These are phyloP conservation scores for Ascomycota sp. DNA, from an alignment of 2,329 filamentous ascomycete species.

Conservation along the genomic window DNA sequence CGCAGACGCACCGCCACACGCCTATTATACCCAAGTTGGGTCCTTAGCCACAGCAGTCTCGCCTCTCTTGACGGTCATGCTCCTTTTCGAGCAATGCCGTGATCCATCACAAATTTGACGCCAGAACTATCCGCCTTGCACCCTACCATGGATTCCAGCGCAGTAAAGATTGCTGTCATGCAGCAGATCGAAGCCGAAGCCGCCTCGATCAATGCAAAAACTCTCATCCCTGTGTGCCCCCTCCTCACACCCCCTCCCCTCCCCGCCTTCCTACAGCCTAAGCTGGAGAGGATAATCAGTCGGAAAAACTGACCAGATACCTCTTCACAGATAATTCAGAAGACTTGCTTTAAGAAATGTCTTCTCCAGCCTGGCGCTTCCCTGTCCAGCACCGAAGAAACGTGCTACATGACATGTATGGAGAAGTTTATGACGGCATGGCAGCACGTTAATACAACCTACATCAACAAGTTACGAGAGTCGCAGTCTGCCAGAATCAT, in stretches of 20 bases:
- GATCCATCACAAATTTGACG: slow-evolving; percentile 1
- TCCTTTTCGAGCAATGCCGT: slow-evolving; percentile 6
- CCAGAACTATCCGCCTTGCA: not conserved
- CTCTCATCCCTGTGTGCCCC: slow-evolving; percentile 41
- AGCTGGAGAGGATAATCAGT: not conserved
- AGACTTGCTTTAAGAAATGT: slow-evolving; percentile 64
- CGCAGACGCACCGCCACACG: slow-evolving; percentile 2
- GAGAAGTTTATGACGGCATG: slow-evolving; percentile 70
- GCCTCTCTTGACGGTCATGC: too few species aligned
- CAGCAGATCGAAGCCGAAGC: slow-evolving; percentile 43
- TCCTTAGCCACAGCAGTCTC: slow-evolving; percentile 6
- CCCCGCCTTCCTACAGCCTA: not conserved
- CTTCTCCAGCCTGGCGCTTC: slow-evolving; percentile 47
- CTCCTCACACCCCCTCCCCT: not conserved
- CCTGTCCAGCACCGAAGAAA: slow-evolving; percentile 45
- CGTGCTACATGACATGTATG: slow-evolving; percentile 58
- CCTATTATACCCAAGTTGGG: not conserved
- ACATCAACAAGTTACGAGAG: slow-evolving; percentile 41
- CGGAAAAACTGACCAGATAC: not conserved
- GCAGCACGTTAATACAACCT: slow-evolving; percentile 53
- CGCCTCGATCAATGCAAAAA: slow-evolving; percentile 46
- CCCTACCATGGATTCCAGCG: slow-evolving; percentile 33
- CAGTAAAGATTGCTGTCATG: slow-evolving; percentile 40
- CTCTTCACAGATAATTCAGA: slow-evolving; percentile 47
- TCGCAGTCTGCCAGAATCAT: slow-evolving; percentile 20